Base-by-base conservation (phyloP, 1,284 basidiomycete genomes). In the Papiliotrema flavescens region DNA sequence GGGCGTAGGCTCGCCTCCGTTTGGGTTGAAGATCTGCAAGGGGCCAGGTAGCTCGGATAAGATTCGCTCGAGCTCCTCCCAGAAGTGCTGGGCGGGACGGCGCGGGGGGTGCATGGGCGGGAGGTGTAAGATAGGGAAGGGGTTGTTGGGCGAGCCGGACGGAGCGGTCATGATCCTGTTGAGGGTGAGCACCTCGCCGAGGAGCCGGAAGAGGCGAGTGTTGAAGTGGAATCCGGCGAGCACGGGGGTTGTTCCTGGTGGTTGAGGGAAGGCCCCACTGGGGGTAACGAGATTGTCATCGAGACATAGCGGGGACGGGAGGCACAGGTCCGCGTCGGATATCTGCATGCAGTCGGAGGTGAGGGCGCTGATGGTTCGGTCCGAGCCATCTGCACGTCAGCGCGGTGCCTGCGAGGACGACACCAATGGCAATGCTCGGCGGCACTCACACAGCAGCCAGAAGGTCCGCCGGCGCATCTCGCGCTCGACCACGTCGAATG, bases 261-360 rank as follows among this genome's bases (percentile, higher is more conserved):
- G 60, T 53, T 67, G 67, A 2, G 61, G 53, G 53, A 67, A 65
- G 3, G 62, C 54, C 6, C 67, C 69, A 9, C 61, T 58, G 1
- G 59, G 48, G n/a, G 69, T 69, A 52, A 71, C 61, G 36, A 63
- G 56, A 23, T 62, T 56, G 49, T 71, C 69, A 45, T 67, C 65
- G 39, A 66, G 53, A 15, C 63, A 58, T 23, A 65, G 42, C 8
- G 67, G 67, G 32, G 60, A 55, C 7, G 65, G 56, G 1, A 65
- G 46, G 40, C 46, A 58, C 13, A 67, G 56, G 45, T 66, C 64
- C 42, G 49, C 51, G 46, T 69, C 66, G 45, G 56, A 53, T 13
- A 68, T 59, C 13, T 60, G 57, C 47, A 68, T 50, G 3, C 61
- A 61, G 9, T 47, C 53, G 17, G 60, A 55, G 2, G 64, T 63